Evolutionary conservation across 164 flowering plant species (phyloP).

Genomic region (Piper betle): DNA sequence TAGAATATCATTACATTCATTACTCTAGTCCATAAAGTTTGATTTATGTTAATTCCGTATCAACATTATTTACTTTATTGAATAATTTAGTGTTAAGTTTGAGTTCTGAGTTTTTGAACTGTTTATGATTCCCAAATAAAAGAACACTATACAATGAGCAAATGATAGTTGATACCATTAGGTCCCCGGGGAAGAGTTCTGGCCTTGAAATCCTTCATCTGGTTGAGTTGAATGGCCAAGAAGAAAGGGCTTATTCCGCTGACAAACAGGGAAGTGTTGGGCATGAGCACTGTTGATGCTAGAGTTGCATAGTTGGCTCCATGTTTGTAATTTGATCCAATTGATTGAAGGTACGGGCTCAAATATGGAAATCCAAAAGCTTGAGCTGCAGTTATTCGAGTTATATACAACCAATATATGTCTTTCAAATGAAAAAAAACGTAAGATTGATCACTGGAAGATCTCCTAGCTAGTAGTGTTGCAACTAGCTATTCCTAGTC

Average conservation of each 20-base stretch:
- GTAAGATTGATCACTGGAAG: neutral
- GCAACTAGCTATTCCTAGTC: neutral
- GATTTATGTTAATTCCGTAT: too few species aligned
- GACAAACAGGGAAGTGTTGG: slow-evolving; percentile 72
- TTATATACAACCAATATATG: neutral
- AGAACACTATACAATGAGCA: too few species aligned
- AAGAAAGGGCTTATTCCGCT: slow-evolving; percentile 81
- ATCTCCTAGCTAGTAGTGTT: neutral
- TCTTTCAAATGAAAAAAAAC: neutral
- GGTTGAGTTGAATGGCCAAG: slow-evolving; percentile 81
- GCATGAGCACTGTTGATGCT: slow-evolving; percentile 79
- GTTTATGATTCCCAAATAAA: too few species aligned
- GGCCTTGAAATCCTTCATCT: slow-evolving; percentile 68
- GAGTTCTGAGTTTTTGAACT: too few species aligned
- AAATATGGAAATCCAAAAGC: slow-evolving; percentile 67
- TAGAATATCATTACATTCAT: too few species aligned
- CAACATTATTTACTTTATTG: too few species aligned
- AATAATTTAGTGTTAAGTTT: too few species aligned
- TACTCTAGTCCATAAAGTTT: too few species aligned
- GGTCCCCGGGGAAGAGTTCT: slow-evolving; percentile 29
- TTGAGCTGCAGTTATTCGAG: slow-evolving; percentile 38
- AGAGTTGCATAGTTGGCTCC: slow-evolving; percentile 84
- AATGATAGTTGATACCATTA: slow-evolving; percentile 5
- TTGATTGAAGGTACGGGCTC: slow-evolving; percentile 76
- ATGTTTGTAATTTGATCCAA: slow-evolving; percentile 63